Evolutionary conservation across 1,284 basidiomycete species (phyloP).

Genomic region (Termitomyces sp.): DNA sequence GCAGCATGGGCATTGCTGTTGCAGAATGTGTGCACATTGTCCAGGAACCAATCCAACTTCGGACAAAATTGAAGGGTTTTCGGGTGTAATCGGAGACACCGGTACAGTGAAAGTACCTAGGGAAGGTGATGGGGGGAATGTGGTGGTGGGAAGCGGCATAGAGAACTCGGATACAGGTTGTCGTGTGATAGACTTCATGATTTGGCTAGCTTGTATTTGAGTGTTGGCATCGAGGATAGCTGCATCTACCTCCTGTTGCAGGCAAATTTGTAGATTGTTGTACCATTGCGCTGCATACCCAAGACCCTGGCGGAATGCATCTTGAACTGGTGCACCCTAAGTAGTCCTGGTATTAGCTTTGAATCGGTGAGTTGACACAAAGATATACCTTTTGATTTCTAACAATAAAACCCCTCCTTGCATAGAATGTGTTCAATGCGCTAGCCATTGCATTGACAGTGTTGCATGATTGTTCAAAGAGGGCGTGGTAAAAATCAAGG

Average conservation of each 20-base stretch:
- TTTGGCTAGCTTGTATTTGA: not conserved
- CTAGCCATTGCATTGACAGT: conserved; percentile 18
- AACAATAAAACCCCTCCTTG: not conserved
- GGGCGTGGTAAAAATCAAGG: conserved; percentile 1
- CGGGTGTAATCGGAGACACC: not conserved
- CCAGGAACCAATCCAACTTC: no score
- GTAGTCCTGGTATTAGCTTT: not conserved
- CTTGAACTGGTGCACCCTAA: not conserved
- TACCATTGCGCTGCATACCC: conserved; percentile 15
- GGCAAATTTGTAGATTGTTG: conserved; percentile 12
- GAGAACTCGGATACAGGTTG: not conserved
- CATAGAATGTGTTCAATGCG: conserved; percentile 15
- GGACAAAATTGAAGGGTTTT: not conserved
- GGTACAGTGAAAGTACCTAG: no score
- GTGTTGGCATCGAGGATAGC: not conserved
- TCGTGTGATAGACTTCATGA: not conserved
- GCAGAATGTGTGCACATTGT: conserved; percentile 19
- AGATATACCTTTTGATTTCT: not conserved
- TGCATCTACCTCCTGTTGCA: conserved; percentile 8
- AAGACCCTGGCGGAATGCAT: not conserved
- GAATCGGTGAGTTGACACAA: not conserved
- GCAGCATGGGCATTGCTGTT: conserved; percentile 26
- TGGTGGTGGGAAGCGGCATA: no score
- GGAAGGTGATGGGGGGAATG: not conserved
- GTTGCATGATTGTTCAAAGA: not conserved